Conservation (phyloP, 306 rosid species). For the Malus sieversii region DNA sequence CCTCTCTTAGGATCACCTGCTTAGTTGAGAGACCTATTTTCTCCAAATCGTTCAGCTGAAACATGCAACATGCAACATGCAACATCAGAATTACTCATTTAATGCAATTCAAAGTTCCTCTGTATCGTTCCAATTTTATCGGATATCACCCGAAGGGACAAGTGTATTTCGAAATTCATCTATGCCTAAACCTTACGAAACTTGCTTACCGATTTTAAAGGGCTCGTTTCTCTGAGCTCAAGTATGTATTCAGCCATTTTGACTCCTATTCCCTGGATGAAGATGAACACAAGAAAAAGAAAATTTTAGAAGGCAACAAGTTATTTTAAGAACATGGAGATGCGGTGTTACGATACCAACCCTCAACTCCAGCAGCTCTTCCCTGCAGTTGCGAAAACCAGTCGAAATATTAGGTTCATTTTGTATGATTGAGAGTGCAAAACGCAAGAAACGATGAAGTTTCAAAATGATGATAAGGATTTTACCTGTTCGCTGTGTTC, state of each 20-base stretch:
- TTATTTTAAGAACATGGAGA: not conserved
- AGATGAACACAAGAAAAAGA: not conserved
- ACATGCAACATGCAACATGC: constrained; percentile 9
- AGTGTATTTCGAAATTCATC: not conserved
- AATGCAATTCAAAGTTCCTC: not conserved
- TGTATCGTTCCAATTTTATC: not conserved
- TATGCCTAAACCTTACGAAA: not conserved
- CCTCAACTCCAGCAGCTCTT: constrained; percentile 71
- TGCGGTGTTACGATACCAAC: constrained; percentile 24
- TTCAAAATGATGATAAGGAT: not conserved
- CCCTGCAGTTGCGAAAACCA: constrained; percentile 39
- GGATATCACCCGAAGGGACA: not conserved
- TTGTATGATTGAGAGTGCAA: not conserved
- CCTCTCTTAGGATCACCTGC: constrained; percentile 43
- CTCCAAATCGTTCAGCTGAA: constrained; percentile 79
- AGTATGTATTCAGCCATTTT: constrained; percentile 80
- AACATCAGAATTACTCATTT: constrained; percentile 1
- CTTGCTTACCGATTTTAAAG: constrained; percentile 65
- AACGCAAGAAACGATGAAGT: not conserved
- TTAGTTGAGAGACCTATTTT: constrained; percentile 84
- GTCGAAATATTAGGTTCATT: not conserved
- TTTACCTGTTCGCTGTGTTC: constrained; percentile 80
- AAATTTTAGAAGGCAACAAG: constrained; percentile 1
- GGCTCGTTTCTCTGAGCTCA: constrained; percentile 75
- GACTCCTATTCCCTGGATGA: constrained; percentile 71